Evolutionary conservation across 345 rosid species (phyloP), one percentile per base, ranked within the genome.

Genomic region (Citrus trifoliata): DNA sequence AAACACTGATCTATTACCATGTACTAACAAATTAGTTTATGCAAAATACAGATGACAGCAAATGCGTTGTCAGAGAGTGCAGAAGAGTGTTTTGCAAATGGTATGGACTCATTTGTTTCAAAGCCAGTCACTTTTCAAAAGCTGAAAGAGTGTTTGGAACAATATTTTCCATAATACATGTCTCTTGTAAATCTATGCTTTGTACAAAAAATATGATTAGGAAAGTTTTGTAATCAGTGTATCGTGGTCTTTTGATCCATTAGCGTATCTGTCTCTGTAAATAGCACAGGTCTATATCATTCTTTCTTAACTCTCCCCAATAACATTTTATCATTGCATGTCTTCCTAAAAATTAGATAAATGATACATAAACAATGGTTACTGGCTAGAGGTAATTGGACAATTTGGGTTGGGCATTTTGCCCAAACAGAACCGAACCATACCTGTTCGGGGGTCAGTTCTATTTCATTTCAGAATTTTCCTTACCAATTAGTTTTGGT

Each of bases 81-180:
- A 73, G 97, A 92, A 12, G 97, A 96, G 80, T 96, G 99, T 82
- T 95, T 64, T 62, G 91, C 91, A 64, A 95, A 92, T 63, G 99
- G 99, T 61, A 95, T 95, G 96, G 95, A 93, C 78, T 95, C 99
- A 0, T 95, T 93, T 78, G 92, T 91, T 70, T 93, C 99, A 13
- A 93, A 95, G 81, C 99, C 99, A 25, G 90, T 92, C 75, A 93
- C 98, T 16, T 90, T 89, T 81, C 93, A 89, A 74, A 95, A 93
- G 76, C 83, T 93, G 46, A 91, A 83, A 83, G 91, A 87, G 78
- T 95, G 98, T 79, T 84, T 95, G 7, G 90, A 88, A 70, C 86
- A 90, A 79, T 88, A 90, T 81, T 77, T 89, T 73, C 79, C 85
- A 28, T 89, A 88, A 88, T 25, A 60, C 46, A 88, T n/a, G 40